Base-by-base conservation (phyloP, 805 yeast species). In the Priceomyces castillae region DNA sequence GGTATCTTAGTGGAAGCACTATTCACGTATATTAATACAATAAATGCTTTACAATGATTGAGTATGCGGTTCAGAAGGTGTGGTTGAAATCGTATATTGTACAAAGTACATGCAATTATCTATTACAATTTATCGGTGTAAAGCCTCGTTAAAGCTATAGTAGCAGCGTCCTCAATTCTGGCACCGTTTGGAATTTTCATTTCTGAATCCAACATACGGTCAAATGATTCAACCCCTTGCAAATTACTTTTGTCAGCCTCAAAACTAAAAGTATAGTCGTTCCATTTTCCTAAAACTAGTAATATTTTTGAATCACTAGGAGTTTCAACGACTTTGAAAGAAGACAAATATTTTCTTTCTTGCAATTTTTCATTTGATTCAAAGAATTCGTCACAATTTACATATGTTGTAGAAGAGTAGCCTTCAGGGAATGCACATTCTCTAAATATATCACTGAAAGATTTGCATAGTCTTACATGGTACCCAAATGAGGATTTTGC, bases 121-220 rank as follows among this genome's bases (percentile, higher is more conserved):
- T 28, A 28, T 28, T n/a, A 28, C 31, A 5, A 28, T 28, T n/a
- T 28, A 11, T 28, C 25, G 20, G 10, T 15, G 18, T 40, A 30
- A 34, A 57, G 44, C 30, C 50, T 59, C 3, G 88, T 61, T 37
- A 84, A 60, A 0, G 82, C 75, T 7, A 85, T 78, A 62, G 83
- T 56, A 1, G 81, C 73, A 3, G 82, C 84, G 60, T 89, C 96
- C 54, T 87, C 95, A 1, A 84, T 71, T 46, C 85, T 69, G 0
- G 78, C 73, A 0, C 84, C 78, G 1, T 65, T 59, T 1, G 86
- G 84, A 6, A 84, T 73, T 5, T 56, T 55, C 18, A 80, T 39
- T 43, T 74, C 69, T 2, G 84, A 82, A 61, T 89, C 96, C 59
- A 89, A 84, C 69, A 89, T 74, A 47, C 81, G 83, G 11, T 73